These are phyloP conservation scores for Rubus idaeus DNA, from an alignment of 306 rosid genomes.

Conservation along the genomic window DNA sequence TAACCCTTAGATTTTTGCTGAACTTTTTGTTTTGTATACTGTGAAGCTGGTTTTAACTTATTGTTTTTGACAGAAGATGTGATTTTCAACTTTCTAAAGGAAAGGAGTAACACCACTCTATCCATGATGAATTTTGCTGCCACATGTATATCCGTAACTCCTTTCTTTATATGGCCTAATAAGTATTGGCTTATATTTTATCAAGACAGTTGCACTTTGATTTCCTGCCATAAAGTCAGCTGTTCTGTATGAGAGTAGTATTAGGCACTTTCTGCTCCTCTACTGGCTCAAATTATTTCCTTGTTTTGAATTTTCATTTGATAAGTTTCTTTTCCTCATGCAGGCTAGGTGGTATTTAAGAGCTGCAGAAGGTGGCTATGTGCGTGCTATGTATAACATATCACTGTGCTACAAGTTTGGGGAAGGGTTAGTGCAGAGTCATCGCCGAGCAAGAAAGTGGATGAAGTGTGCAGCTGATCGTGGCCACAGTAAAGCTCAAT, in stretches of 20 bases:
- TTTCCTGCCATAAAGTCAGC: neutral
- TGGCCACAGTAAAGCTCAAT: constrained; percentile 84
- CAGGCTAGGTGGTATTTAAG: constrained; percentile 87
- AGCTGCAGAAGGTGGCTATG: constrained; percentile 88
- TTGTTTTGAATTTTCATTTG: neutral
- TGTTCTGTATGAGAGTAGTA: neutral
- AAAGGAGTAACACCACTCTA: neutral
- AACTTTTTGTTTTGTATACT: neutral
- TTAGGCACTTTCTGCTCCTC: neutral
- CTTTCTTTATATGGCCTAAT: neutral
- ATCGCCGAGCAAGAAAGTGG: constrained; percentile 71
- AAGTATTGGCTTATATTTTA: neutral
- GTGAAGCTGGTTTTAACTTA: neutral
- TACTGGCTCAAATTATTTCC: neutral
- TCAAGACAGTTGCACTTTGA: constrained; percentile 2
- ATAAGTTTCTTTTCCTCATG: constrained; percentile 19
- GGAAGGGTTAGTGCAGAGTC: constrained; percentile 64
- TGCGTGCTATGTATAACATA: constrained; percentile 84
- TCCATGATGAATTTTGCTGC: neutral
- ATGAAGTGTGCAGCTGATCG: constrained; percentile 92
- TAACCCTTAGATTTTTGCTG: neutral
- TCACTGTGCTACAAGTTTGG: constrained; percentile 75
- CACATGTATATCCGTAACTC: neutral
- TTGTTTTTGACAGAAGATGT: neutral
- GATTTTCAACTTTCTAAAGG: neutral